Evolutionary conservation across 1,284 basidiomycete genomes (phyloP).

Genomic region (Tilletiopsis washingtonensis): DNA sequence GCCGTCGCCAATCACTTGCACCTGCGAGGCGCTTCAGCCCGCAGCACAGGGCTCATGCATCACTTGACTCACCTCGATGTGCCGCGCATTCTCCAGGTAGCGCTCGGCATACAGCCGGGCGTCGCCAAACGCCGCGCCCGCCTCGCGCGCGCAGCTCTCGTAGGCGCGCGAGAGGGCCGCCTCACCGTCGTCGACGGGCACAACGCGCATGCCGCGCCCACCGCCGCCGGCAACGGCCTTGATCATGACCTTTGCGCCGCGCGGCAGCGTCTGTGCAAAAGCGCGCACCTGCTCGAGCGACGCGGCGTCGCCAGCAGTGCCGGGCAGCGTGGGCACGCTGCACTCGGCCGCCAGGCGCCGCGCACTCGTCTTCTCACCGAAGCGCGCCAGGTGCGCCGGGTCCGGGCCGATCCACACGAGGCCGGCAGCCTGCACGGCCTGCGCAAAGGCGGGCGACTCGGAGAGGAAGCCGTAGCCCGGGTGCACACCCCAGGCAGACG

Average conservation of each 20-base stretch:
- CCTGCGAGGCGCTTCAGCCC: too few relatives aligned
- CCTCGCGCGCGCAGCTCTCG: slow-evolving; percentile 63
- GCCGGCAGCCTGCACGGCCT: slow-evolving; percentile 92
- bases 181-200: slow-evolving; percentile 46
- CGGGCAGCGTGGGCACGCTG: slow-evolving; percentile 86
- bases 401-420: slow-evolving; percentile 94
- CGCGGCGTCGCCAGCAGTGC: slow-evolving; percentile 86
- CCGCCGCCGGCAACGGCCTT: slow-evolving; percentile 98
- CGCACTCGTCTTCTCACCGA: slow-evolving; percentile 99
- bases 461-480: slow-evolving; percentile 83
- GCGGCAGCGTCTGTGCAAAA: slow-evolving; percentile 14
- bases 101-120: slow-evolving; percentile 94
- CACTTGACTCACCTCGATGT: too few relatives aligned
- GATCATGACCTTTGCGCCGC: slow-evolving; percentile 84
- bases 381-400: slow-evolving; percentile 91
- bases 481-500: too few relatives aligned
- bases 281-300: slow-evolving; percentile 67
- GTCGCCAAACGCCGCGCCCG: slow-evolving; percentile 91
- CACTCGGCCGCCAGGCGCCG: slow-evolving; percentile 41
- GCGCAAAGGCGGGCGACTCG: slow-evolving; percentile 91
- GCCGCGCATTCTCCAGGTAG: slow-evolving; percentile 89
- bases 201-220: slow-evolving; percentile 97
- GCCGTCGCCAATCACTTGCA: slow-evolving; percentile 85
- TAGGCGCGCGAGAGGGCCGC: slow-evolving; percentile 72
- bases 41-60: too few relatives aligned